phyloP scores from a whole-genome alignment of 768 basidiomycete genomes.

The Macrocybe gigantea region DNA sequence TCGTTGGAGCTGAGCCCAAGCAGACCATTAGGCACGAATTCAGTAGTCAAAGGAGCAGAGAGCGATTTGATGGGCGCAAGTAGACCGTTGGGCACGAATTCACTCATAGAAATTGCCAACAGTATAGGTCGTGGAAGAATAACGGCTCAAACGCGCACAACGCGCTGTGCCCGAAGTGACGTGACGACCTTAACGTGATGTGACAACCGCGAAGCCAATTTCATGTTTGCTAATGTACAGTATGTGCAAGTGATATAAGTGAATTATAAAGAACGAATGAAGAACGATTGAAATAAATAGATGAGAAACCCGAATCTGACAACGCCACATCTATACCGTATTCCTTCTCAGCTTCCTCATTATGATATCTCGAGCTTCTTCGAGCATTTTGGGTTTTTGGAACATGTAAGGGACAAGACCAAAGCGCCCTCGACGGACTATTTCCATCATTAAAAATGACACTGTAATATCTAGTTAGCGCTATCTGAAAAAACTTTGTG shows the following conservation, averaged over 20 bases:
- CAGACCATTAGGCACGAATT: constrained; percentile 15
- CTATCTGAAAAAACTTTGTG: not conserved
- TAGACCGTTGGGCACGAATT: constrained; percentile 11
- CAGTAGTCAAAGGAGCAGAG: not conserved
- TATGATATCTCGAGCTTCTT: constrained; percentile 31
- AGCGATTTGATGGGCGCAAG: not conserved
- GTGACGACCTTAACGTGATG: constrained; percentile 13
- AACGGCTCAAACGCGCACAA: too few species aligned
- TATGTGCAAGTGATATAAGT: too few species aligned
- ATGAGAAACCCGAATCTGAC: too few species aligned
- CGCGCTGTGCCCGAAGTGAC: constrained; percentile 18
- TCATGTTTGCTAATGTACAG: too few species aligned
- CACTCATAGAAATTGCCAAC: too few species aligned
- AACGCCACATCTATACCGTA: constrained; percentile 20
- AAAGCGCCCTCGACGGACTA: constrained; percentile 55
- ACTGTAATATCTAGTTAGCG: constrained; percentile 27
- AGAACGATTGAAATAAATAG: too few species aligned
- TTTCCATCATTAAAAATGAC: constrained; percentile 61
- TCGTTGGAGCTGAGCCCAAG: constrained; percentile 4
- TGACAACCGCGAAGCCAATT: too few species aligned
- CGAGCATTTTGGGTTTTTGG: constrained; percentile 38
- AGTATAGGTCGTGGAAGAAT: too few species aligned
- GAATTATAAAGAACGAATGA: too few species aligned
- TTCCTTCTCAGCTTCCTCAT: constrained; percentile 31
- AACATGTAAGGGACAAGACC: constrained; percentile 41